Base-by-base conservation (phyloP, 495 filamentous ascomycete species). In the Annulohypoxylon moriforme region DNA sequence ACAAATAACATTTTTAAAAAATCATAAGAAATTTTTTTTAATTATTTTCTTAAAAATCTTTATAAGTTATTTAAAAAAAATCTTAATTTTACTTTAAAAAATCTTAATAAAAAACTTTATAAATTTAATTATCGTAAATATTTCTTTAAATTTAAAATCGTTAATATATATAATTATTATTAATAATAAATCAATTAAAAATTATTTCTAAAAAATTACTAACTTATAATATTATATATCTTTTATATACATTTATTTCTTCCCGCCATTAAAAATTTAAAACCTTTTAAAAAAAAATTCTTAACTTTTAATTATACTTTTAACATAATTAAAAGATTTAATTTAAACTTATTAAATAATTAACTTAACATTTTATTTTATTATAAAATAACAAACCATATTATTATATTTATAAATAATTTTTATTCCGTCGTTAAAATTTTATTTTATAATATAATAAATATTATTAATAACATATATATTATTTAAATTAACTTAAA, bases 331-430 rank as follows among this genome's bases (percentile, higher is more conserved):
- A 33, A 4, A 1, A 55, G 34, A 9, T 55, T 55, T 55, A 33
- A n/a, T n/a, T 33, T 55, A 55, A 55, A 55, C 18, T 9, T 34
- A 27, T 16, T 34, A 55, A 55, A 16, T n/a, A 55, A 33, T 33
- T 33, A 55, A 33, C 29, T 9, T 8, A 2, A 7, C 34, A 55
- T 34, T 55, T 34, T 33, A 18, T 7, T 34, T 18, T 55, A 55
- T 55, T 27, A 55, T 6, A 55, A 55, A 55, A 2, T 55, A 2
- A 55, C 1, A 18, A 34, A 9, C 0, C 18, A 55, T 55, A 55
- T 55, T 7, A 18, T 18, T 16, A 34, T 55, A 0, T 55, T 55
- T 18, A 18, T 55, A 1, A 33, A 55, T 34, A 34, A 55, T 31
- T 16, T 55, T 7, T 55, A 16, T 55, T 55, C 31, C 27, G 27